These are phyloP conservation scores for Geopyxis carbonaria DNA, from an alignment of 495 filamentous ascomycete genomes.

Conservation along the genomic window DNA sequence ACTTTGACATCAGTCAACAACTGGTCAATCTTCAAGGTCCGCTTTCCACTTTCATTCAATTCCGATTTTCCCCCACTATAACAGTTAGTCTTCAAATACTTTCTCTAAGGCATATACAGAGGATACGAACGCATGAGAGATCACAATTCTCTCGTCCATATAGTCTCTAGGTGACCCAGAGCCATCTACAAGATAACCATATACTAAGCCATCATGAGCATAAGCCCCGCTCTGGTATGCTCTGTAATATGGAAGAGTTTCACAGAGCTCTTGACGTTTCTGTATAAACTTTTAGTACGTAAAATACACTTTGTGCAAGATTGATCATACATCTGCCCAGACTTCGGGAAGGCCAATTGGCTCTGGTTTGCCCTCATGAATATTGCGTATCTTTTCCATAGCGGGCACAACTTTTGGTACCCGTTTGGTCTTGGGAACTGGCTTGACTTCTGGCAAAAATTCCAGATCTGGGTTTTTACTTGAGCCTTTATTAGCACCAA, in stretches of 20 bases:
- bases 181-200: constrained; percentile 46
- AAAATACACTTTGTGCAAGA: background rate
- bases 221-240: constrained; percentile 46
- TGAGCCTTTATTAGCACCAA: no score
- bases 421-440: no score
- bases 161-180: constrained; percentile 39
- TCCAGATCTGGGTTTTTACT: no score
- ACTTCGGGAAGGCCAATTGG: constrained; percentile 17
- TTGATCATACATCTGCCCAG: constrained; percentile 18
- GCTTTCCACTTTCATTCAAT: constrained; percentile 28
- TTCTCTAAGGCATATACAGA: no score
- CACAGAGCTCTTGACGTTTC: constrained; percentile 44
- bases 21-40: constrained; percentile 33
- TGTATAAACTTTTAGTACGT: constrained; percentile 20
- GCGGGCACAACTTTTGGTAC: no score
- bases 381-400: constrained; percentile 8
- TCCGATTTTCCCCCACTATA: constrained; percentile 37
- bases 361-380: constrained; percentile 15
- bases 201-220: constrained; percentile 29
- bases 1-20: constrained; percentile 21
- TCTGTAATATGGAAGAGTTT: constrained; percentile 49
- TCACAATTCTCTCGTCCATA: constrained; percentile 47
- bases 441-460: background rate
- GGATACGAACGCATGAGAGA: constrained; percentile 44
- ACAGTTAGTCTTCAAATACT: constrained; percentile 2